These are phyloP conservation scores for Mortierella antarctica DNA, from an alignment of 192 early-diverging fungal genomes.

Conservation along the genomic window DNA sequence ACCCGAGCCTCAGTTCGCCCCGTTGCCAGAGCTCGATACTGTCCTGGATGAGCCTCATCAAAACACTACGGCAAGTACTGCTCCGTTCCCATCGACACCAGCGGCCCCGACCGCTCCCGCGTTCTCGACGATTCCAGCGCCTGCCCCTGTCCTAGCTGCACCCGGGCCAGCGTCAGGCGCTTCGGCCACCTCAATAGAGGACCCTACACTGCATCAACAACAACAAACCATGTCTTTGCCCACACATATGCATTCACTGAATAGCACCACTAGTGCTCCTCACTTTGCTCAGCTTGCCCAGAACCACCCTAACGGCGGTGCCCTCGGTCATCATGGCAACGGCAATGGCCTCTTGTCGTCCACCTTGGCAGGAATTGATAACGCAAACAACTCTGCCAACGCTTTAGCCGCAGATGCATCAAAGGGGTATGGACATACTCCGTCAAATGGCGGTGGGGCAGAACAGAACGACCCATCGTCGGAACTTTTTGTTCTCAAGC, in stretches of 20 bases:
- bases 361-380: background rate
- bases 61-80: background rate
- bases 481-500: too few species aligned
- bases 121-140: constrained; percentile 12
- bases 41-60: background rate
- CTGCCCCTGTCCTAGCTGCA: constrained; percentile 3
- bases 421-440: too few species aligned
- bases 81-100: background rate
- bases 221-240: background rate
- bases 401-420: too few species aligned
- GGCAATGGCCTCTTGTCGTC: background rate
- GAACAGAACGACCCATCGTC: too few species aligned
- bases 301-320: background rate
- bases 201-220: background rate
- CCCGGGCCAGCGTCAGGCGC: background rate
- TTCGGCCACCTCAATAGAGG: background rate
- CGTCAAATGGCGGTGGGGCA: too few species aligned
- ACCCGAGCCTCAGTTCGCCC: background rate
- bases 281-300: background rate
- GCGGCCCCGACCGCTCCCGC: constrained; percentile 11
- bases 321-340: background rate
- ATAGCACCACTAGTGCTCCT: too few species aligned
- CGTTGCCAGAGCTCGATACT: constrained; percentile 1
- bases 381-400: too few species aligned
- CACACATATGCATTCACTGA: too few species aligned